Conservation (phyloP, 305 asterid species). For the Fraxinus albicans region DNA sequence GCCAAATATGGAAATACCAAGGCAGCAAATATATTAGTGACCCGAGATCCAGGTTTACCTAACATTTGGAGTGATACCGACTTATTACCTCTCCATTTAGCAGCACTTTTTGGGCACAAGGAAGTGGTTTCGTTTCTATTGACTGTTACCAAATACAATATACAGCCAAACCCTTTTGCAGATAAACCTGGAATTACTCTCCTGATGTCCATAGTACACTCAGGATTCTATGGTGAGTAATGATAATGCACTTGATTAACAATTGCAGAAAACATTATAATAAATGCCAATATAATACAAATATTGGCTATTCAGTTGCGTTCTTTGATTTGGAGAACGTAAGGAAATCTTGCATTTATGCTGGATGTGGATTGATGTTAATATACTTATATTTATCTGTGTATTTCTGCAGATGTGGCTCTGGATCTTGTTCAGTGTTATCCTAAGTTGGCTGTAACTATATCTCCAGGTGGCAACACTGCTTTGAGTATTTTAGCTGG, state of each 20-base stretch:
- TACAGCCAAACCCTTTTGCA: conserved; percentile 31
- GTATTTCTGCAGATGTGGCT: conserved; percentile 33
- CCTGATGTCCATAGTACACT: conserved; percentile 24
- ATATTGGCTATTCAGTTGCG: not conserved
- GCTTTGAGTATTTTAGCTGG: conserved; percentile 42
- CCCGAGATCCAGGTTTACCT: conserved; percentile 26
- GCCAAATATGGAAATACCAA: conserved; percentile 34
- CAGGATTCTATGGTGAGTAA: conserved; percentile 41
- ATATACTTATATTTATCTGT: conserved; percentile 6
- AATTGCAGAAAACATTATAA: not conserved
- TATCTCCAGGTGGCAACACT: conserved; percentile 30
- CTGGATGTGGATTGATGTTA: not conserved
- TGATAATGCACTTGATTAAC: not conserved
- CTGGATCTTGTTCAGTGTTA: conserved; percentile 30
- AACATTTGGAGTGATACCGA: conserved; percentile 29
- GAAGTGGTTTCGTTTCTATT: conserved; percentile 27
- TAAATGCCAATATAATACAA: not conserved
- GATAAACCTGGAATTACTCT: conserved; percentile 35
- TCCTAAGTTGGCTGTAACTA: conserved; percentile 37
- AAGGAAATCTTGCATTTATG: not conserved
- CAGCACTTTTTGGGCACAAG: conserved; percentile 41
- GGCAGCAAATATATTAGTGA: conserved; percentile 34
- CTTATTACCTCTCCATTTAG: conserved; percentile 39
- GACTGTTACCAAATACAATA: conserved; percentile 29
- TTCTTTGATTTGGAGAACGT: not conserved